Conservation (phyloP, 2,329 filamentous ascomycete species). For the Ceratocystis cubensis region DNA sequence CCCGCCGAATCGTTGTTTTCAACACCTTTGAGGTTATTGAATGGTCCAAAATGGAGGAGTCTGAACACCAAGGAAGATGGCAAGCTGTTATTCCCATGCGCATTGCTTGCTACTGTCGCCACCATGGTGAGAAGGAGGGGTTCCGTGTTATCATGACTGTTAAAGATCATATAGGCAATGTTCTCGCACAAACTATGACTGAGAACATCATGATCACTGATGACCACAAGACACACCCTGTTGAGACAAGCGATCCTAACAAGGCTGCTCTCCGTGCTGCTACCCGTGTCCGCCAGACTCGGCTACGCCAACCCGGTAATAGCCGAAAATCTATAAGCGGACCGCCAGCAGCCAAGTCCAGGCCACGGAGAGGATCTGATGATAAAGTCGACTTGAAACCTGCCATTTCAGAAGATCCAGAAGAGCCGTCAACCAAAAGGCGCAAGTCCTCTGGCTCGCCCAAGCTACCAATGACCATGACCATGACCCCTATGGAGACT, state of each 20-base stretch:
- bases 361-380: constrained; percentile 17
- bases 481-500: constrained; percentile 72
- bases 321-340: constrained; percentile 18
- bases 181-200: constrained; percentile 75
- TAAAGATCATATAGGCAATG: constrained; percentile 62
- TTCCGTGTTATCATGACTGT: constrained; percentile 88
- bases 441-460: constrained; percentile 59
- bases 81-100: constrained; percentile 83
- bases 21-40: constrained; percentile 81
- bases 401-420: constrained; percentile 6
- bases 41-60: constrained; percentile 49
- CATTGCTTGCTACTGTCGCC: constrained; percentile 92
- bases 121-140: constrained; percentile 85
- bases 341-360: background rate
- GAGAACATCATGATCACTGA: constrained; percentile 94
- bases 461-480: constrained; percentile 59
- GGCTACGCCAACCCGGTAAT: constrained; percentile 24
- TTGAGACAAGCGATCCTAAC: constrained; percentile 13
- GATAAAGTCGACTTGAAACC: constrained; percentile 14
- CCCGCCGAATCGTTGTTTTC: constrained; percentile 75
- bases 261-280: constrained; percentile 15
- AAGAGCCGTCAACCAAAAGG: constrained; percentile 56
- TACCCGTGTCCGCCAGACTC: constrained; percentile 29
- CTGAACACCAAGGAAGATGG: constrained; percentile 45
- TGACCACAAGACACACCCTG: constrained; percentile 78